Conservation (phyloP, 805 yeast species). For the Wickerhamomyces alni region DNA sequence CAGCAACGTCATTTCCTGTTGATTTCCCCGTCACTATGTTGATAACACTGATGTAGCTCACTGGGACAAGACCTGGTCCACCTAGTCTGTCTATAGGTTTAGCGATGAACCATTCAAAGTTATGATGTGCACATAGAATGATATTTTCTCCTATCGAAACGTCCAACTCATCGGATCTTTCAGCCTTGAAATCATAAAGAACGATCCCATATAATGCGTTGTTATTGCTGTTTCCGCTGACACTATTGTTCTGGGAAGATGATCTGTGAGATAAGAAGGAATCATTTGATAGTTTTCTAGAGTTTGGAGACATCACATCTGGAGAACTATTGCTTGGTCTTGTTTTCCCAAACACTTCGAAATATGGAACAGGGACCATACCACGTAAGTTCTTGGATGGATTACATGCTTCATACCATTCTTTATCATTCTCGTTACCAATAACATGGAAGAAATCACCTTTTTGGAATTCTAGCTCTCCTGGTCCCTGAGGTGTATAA, state of each 20-base stretch:
- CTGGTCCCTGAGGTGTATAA: constrained; percentile 73
- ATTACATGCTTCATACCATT: constrained; percentile 85
- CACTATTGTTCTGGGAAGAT: constrained; percentile 1
- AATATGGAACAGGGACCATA: constrained; percentile 79
- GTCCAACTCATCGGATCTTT: constrained; percentile 73
- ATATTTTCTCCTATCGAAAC: constrained; percentile 83
- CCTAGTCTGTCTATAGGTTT: constrained; percentile 93
- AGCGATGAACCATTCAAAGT: constrained; percentile 96
- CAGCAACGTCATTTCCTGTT: constrained; percentile 46
- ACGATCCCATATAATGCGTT: constrained; percentile 74
- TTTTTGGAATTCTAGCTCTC: constrained; percentile 68
- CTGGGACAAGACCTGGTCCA: constrained; percentile 96
- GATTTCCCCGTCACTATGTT: constrained; percentile 65
- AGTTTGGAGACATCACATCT: constrained; percentile 7
- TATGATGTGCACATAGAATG: constrained; percentile 93
- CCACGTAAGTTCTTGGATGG: constrained; percentile 77
- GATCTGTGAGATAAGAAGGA: constrained; percentile 21
- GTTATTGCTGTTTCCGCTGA: neutral
- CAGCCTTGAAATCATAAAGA: constrained; percentile 79
- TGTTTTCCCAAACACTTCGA: constrained; percentile 69
- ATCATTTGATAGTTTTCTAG: constrained; percentile 15
- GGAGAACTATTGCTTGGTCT: constrained; percentile 22
- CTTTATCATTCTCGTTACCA: constrained; percentile 48
- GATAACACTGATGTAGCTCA: constrained; percentile 78
- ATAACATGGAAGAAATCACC: constrained; percentile 90